Base-by-base conservation (phyloP, 2,329 filamentous ascomycete species). In the Rutstroemia sp. region DNA sequence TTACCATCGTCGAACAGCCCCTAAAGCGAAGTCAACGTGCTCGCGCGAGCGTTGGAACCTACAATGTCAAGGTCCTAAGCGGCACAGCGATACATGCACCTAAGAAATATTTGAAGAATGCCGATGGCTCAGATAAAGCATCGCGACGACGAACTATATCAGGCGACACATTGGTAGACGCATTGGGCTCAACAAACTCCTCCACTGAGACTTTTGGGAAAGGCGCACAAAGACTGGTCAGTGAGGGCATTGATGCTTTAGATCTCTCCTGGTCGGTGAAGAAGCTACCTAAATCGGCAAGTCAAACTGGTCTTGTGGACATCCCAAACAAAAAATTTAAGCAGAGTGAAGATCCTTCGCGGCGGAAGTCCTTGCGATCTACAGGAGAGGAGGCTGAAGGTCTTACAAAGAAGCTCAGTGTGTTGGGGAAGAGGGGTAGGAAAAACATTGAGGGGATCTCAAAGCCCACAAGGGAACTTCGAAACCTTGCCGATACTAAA, bases 21-120 rank as follows among this genome's bases (percentile, higher is more conserved):
- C 51, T 69, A 51, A 65, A 68, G 54, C 79, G 82, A 56, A 76
- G 79, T 59, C 78, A 78, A 63, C 80, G 84, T 65, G 73, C 76
- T 39, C 78, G 80, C 60, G 65, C 72, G n/a, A 78, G 76, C 53
- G 73, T 82, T 17, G 77, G 80, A 12, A 79, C 84, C 16, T 89
- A 89, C 72, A 89, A 89, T 64, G 72, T 87, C 16, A 76, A 81
- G 61, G 78, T 80, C 63, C 74, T 87, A 51, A 78, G 77, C 57
- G 83, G 84, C 62, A 87, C 81, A 48, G 77, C 78, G 27, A 75
- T 78, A 45, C 83, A 86, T 62, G 82, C 62, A 25, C 66, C 68
- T 1, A 65, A 60, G 57, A 68, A 68, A 53, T 67, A 60, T 47
- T 56, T 78, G 51, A 81, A 78, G 63, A 76, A 79, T 16, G 56